Evolutionary conservation across 352 stramenopile genomes (phyloP).

Genomic region (Phytophthora europaea): DNA sequence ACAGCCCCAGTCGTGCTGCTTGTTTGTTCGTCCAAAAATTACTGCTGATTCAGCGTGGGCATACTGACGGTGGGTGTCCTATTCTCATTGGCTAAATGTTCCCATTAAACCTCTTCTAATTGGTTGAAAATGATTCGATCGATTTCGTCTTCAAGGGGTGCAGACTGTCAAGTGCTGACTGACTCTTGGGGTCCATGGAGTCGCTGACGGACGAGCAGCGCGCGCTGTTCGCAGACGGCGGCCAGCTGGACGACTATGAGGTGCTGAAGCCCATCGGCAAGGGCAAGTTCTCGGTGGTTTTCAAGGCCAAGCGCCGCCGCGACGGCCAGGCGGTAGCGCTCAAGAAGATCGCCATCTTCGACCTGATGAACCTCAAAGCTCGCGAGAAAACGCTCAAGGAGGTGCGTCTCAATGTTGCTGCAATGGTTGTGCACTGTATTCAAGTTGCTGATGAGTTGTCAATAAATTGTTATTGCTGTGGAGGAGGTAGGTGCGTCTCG

Average conservation of each 20-base stretch:
- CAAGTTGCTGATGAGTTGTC: background rate
- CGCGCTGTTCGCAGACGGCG: constrained; percentile 66
- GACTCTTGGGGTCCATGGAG: constrained; percentile 64
- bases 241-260: constrained; percentile 78
- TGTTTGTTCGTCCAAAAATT: constrained; percentile 27
- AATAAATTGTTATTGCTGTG: constrained; percentile 9
- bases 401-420: constrained; percentile 27
- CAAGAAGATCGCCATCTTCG: constrained; percentile 95
- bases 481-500: constrained; percentile 67
- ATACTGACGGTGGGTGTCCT: constrained; percentile 11
- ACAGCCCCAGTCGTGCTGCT: constrained; percentile 2
- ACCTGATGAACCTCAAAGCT: constrained; percentile 91
- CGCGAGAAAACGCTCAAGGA: constrained; percentile 94
- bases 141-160: constrained; percentile 28
- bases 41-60: constrained; percentile 30
- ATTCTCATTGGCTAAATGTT: constrained; percentile 33
- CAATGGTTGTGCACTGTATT: background rate
- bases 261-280: constrained; percentile 93
- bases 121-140: constrained; percentile 26
- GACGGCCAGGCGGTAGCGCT: constrained; percentile 89
- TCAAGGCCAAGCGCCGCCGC: constrained; percentile 77
- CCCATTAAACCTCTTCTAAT: background rate
- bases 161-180: constrained; percentile 16
- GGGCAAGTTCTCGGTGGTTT: constrained; percentile 95
- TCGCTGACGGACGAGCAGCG: constrained; percentile 79